Base-by-base conservation (phyloP, 352 stramenopile genomes). In the Globisporangium parvum region DNA sequence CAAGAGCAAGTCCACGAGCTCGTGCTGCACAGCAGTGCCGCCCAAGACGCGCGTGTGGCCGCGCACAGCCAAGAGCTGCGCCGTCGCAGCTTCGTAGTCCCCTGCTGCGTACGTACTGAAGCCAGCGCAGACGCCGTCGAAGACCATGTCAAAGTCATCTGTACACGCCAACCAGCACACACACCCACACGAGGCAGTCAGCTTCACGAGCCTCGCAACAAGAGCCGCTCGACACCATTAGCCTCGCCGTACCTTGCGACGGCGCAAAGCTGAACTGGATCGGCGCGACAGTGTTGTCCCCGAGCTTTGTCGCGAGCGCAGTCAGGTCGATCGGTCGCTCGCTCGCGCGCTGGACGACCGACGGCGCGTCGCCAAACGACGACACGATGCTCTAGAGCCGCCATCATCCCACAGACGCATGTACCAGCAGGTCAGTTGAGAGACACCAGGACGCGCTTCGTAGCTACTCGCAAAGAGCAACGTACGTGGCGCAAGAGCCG, bases 1-100 rank as follows among this genome's bases (percentile, higher is more conserved):
- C 17, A 93, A 69, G 0, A 95, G 70, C 49, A 91, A 57, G 1
- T 93, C 78, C 9, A 91, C 53, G 15, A 95, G 60, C 47, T 93
- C 85, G 45, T 88, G 76, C 59, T 92, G 73, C 20, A 90, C 72
- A 15, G 62, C 64, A 4, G 81, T 91, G 42, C 80, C 82, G 26
- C 85, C 82, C 31, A 95, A 73, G n/a, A 91, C 56, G n/a, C 69
- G 62, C 35, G 87, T 65, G 47, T 79, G 83, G 51, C 77, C 77
- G 21, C 82, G 85, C 17, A 88, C 70, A 4, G 70, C 69, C 17
- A 93, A 54, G 23, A 95, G 41, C 21, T 67, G 55, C 53, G 80
- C 47, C 5, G 74, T 75, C 3, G 82, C 82, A 47, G 82, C 71
- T 57, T 86, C 63, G 51, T 73, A 93, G 26, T 70, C 63, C 15